Evolutionary conservation across 441 rosid species (phyloP).

Genomic region (Sinapis alba): DNA sequence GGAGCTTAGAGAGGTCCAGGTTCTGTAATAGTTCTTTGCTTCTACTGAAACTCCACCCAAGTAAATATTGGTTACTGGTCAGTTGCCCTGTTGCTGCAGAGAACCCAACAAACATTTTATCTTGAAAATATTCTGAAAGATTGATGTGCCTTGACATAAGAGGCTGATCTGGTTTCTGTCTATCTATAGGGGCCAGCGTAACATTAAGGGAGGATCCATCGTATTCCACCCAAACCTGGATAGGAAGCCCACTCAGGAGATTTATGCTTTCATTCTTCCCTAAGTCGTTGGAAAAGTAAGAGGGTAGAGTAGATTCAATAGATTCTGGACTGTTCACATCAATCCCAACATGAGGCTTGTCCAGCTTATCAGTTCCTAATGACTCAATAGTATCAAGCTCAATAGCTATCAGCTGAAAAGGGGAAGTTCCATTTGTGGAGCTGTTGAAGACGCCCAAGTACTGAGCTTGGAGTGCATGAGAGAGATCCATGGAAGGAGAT

Average conservation of each 20-base stretch:
- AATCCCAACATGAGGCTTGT: conserved; percentile 57
- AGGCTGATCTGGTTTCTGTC: conserved; percentile 25
- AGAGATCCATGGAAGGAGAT: conserved; percentile 47
- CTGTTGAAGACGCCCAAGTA: conserved; percentile 46
- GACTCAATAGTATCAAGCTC: conserved; percentile 49
- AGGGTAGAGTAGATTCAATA: conserved; percentile 34
- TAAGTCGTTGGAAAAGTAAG: conserved; percentile 35
- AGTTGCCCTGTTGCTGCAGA: conserved; percentile 38
- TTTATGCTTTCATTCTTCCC: conserved; percentile 32
- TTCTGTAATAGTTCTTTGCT: conserved; percentile 25
- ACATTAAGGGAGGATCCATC: conserved; percentile 33
- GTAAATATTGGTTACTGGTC: conserved; percentile 22
- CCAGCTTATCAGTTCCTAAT: conserved; percentile 27
- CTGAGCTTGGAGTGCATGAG: conserved; percentile 24
- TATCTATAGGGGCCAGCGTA: conserved; percentile 30
- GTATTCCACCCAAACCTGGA: conserved; percentile 62
- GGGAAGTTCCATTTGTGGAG: conserved; percentile 28
- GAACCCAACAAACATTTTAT: conserved; percentile 40
- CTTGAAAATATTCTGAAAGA: conserved; percentile 24
- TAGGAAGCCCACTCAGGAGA: conserved; percentile 43
- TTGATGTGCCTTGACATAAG: conserved; percentile 30
- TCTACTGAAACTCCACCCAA: conserved; percentile 41
- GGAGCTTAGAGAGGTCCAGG: conserved; percentile 31
- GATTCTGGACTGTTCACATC: conserved; percentile 48
- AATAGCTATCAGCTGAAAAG: conserved; percentile 46